A percentile compares a stretch with the other conserved stretches of the same genome.
These are phyloP conservation scores for Nicotiana benthamiana DNA, from an alignment of 257 asterid species.

Conservation along the genomic window DNA sequence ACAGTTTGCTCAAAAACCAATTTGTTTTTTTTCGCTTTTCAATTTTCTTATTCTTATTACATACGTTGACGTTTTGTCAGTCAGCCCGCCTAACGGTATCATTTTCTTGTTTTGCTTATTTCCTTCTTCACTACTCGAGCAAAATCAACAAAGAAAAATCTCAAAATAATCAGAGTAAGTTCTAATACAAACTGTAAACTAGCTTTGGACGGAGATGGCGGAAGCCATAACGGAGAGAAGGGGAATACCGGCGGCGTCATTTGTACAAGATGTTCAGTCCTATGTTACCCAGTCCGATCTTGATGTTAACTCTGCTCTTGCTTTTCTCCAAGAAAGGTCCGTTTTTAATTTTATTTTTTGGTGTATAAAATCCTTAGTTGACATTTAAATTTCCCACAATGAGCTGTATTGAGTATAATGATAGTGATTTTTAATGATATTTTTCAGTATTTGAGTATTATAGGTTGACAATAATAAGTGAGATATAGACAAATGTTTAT, in stretches of 20 bases:
- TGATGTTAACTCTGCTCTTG: constrained; percentile 73
- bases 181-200: background rate
- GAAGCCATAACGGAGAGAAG: constrained; percentile 49
- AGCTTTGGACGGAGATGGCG: background rate
- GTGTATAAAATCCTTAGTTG: background rate
- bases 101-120: too few species aligned
- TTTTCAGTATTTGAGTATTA: background rate
- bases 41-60: too few species aligned
- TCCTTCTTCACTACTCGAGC: too few species aligned
- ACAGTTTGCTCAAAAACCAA: too few species aligned
- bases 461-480: background rate
- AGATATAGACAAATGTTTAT: too few species aligned
- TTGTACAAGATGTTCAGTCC: constrained; percentile 85
- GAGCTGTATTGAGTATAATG: background rate
- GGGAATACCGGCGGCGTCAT: constrained; percentile 89
- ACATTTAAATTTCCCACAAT: background rate
- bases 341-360: background rate
- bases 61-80: too few species aligned
- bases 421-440: background rate
- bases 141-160: too few species aligned
- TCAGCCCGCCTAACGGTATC: too few species aligned
- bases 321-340: constrained; percentile 90
- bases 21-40: too few species aligned
- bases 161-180: background rate
- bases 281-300: constrained; percentile 67